Percentiles rank a stretch among this genome's conserved stretches.
Evolutionary conservation across 179 eudicot species (phyloP).

Genomic region (Sideroxylon spinosum): DNA sequence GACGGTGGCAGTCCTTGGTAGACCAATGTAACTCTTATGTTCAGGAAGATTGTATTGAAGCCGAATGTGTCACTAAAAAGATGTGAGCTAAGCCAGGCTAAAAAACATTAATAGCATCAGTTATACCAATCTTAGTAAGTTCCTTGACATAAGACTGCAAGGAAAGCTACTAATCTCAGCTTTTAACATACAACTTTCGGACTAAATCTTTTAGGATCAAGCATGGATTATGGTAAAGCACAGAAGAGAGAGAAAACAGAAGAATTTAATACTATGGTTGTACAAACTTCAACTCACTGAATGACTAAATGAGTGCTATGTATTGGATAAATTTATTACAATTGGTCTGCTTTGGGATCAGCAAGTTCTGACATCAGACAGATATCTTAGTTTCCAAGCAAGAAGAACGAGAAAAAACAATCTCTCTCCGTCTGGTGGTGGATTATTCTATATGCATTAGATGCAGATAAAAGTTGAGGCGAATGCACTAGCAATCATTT

Average conservation of each 20-base stretch:
- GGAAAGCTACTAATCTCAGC: not conserved
- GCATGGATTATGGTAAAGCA: not conserved
- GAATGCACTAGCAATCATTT: constrained; percentile 4
- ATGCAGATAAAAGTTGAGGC: not conserved
- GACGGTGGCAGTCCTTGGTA: not conserved
- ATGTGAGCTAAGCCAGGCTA: not conserved
- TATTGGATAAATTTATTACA: not conserved
- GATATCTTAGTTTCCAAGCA: not conserved
- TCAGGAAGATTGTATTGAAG: not conserved
- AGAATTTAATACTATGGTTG: not conserved
- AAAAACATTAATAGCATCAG: not conserved
- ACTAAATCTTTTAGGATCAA: not conserved
- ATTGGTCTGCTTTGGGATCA: not conserved
- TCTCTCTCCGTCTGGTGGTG: not conserved
- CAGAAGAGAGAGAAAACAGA: not conserved
- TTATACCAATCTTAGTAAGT: not conserved
- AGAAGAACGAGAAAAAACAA: not conserved
- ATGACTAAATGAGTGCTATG: not conserved
- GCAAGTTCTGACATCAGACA: not conserved
- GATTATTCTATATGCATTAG: not conserved
- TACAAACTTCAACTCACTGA: not conserved
- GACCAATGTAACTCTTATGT: not conserved
- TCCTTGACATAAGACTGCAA: not conserved
- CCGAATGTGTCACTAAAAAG: not conserved
- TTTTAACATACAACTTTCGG: not conserved